phyloP scores from a whole-genome alignment of 1,284 basidiomycete genomes.

The Thelephora terrestris region DNA sequence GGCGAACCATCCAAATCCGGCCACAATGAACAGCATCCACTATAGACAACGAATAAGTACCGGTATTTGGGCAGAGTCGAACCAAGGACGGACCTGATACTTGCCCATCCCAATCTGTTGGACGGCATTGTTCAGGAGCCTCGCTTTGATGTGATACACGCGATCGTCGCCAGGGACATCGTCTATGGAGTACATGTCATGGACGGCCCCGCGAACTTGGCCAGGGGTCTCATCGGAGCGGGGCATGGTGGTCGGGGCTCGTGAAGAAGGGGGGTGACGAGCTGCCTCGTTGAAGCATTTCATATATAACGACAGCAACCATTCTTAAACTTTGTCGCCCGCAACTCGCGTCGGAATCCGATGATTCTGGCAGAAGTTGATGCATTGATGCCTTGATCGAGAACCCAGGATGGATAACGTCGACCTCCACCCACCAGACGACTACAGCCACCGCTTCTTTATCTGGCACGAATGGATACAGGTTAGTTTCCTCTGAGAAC shows the following conservation, averaged over 20 bases:
- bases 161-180: slow-evolving; percentile 38
- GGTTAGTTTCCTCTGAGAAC: slow-evolving; percentile 24
- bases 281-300: too few species aligned
- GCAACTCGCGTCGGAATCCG: not conserved
- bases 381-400: too few species aligned
- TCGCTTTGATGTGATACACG: slow-evolving; percentile 52
- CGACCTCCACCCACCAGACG: slow-evolving; percentile 68
- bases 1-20: slow-evolving; percentile 65
- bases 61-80: slow-evolving; percentile 5
- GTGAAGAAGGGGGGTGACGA: too few species aligned
- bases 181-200: slow-evolving; percentile 34
- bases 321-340: too few species aligned
- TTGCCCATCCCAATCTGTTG: slow-evolving; percentile 67
- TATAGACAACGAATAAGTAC: slow-evolving; percentile 13
- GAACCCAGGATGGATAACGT: slow-evolving; percentile 44
- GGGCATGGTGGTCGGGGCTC: not conserved
- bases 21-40: slow-evolving; percentile 45
- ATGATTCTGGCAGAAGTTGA: too few species aligned
- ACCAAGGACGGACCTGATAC: slow-evolving; percentile 42
- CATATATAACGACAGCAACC: too few species aligned
- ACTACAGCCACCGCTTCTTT: slow-evolving; percentile 71
- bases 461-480: slow-evolving; percentile 84
- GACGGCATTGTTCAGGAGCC: slow-evolving; percentile 53
- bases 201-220: slow-evolving; percentile 15
- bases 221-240: not conserved